These are phyloP conservation scores for Marsdenia floribunda DNA, from an alignment of 257 asterid species.

Conservation along the genomic window DNA sequence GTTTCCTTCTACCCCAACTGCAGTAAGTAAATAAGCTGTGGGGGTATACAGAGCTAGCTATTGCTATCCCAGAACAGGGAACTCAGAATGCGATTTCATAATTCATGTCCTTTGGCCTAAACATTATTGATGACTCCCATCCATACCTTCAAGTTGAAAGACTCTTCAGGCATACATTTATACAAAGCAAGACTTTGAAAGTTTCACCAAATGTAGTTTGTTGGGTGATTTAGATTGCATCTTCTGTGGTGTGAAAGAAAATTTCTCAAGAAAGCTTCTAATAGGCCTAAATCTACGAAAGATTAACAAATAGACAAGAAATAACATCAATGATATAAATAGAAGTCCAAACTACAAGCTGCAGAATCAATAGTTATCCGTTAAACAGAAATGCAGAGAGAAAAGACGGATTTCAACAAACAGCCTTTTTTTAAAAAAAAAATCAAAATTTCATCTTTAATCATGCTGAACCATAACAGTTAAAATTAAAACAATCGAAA, in stretches of 20 bases:
- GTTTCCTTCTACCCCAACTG: not conserved
- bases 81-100: conserved; percentile 35
- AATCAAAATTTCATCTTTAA: not conserved
- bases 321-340: not conserved
- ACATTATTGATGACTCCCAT: conserved; percentile 29
- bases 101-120: conserved; percentile 53
- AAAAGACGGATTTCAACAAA: too few species aligned
- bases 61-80: conserved; percentile 44
- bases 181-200: not conserved
- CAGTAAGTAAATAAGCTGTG: conserved; percentile 18
- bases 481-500: not conserved
- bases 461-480: not conserved
- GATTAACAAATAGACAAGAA: not conserved
- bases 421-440: not conserved
- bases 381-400: not conserved
- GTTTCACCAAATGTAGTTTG: not conserved
- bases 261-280: not conserved
- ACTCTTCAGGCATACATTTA: conserved; percentile 18
- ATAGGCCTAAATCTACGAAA: not conserved
- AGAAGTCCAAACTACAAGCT: not conserved
- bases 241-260: not conserved
- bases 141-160: conserved; percentile 32
- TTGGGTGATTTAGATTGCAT: not conserved
- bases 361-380: not conserved
- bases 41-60: conserved; percentile 25